phyloP scores from a whole-genome alignment of 345 rosid genomes.

The Aethionema arabicum region DNA sequence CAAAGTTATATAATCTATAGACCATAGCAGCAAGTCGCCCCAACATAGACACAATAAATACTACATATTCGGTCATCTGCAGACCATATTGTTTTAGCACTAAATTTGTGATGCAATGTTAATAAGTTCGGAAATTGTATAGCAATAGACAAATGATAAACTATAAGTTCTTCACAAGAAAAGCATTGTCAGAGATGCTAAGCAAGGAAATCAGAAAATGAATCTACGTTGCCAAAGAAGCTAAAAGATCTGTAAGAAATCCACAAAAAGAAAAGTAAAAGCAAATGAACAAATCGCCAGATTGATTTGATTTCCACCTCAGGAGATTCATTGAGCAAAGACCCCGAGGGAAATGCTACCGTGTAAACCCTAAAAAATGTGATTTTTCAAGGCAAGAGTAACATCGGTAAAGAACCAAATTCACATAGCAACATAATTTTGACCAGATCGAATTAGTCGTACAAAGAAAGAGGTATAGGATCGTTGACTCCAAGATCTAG shows the following conservation, averaged over 20 bases:
- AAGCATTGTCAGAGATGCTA: background rate
- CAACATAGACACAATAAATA: too few species aligned
- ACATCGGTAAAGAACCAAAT: too few species aligned
- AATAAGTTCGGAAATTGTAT: too few species aligned
- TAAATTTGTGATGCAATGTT: too few species aligned
- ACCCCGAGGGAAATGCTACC: background rate
- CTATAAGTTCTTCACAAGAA: background rate
- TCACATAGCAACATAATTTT: background rate
- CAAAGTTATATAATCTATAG: background rate
- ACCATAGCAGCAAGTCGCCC: background rate
- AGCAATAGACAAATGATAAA: too few species aligned
- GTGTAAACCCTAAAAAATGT: too few species aligned
- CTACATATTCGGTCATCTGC: too few species aligned
- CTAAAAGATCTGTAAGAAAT: conserved; percentile 19
- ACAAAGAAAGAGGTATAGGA: too few species aligned
- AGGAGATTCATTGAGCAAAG: background rate
- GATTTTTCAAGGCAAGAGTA: too few species aligned
- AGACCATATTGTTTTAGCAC: too few species aligned
- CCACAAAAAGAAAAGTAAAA: background rate
- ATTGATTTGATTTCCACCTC: conserved; percentile 22
- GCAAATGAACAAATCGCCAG: conserved; percentile 3
- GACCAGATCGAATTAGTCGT: background rate
- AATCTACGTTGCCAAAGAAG: conserved; percentile 26
- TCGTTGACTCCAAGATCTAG: too few species aligned
- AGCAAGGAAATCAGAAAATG: conserved; percentile 20